Evolutionary conservation across 2,329 filamentous ascomycete species (phyloP).

Genomic region (Aureobasidium sp.): DNA sequence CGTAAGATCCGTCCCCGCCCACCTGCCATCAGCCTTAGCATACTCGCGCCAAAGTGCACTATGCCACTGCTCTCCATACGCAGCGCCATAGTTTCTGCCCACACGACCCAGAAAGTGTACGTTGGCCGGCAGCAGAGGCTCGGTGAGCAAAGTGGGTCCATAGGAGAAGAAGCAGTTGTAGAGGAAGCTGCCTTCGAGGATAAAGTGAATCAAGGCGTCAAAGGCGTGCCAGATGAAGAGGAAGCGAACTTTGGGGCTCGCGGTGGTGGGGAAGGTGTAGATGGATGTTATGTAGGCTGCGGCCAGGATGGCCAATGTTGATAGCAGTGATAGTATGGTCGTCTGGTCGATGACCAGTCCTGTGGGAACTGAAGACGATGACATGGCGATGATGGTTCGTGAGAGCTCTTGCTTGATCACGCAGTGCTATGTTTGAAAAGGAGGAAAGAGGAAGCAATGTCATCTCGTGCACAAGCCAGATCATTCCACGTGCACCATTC

Average conservation of each 20-base stretch:
- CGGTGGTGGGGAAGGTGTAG: slow-evolving; percentile 45
- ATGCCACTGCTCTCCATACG: slow-evolving; percentile 50
- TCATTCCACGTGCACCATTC: neutral
- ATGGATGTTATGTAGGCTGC: slow-evolving; percentile 46
- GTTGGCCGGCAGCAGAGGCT: slow-evolving; percentile 38
- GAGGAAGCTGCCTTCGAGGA: slow-evolving; percentile 84
- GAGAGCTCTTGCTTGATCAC: neutral
- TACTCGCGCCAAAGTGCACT: slow-evolving; percentile 57
- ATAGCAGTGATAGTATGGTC: slow-evolving; percentile 49
- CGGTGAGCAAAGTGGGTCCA: slow-evolving; percentile 26
- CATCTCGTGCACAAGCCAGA: neutral
- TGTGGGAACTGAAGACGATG: neutral
- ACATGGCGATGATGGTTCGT: neutral
- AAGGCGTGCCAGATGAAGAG: slow-evolving; percentile 95
- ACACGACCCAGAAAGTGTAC: slow-evolving; percentile 49
- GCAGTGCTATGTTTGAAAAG: neutral
- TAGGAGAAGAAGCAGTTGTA: slow-evolving; percentile 84
- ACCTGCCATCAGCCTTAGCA: slow-evolving; percentile 56
- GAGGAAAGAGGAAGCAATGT: neutral
- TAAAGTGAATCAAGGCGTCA: slow-evolving; percentile 83
- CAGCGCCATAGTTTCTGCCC: slow-evolving; percentile 52
- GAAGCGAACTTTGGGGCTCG: slow-evolving; percentile 56
- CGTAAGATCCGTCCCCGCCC: slow-evolving; percentile 52
- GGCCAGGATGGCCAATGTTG: slow-evolving; percentile 48
- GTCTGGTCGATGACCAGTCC: slow-evolving; percentile 36